phyloP scores from a whole-genome alignment of 352 stramenopile species.

The Phytophthora cactorum region DNA sequence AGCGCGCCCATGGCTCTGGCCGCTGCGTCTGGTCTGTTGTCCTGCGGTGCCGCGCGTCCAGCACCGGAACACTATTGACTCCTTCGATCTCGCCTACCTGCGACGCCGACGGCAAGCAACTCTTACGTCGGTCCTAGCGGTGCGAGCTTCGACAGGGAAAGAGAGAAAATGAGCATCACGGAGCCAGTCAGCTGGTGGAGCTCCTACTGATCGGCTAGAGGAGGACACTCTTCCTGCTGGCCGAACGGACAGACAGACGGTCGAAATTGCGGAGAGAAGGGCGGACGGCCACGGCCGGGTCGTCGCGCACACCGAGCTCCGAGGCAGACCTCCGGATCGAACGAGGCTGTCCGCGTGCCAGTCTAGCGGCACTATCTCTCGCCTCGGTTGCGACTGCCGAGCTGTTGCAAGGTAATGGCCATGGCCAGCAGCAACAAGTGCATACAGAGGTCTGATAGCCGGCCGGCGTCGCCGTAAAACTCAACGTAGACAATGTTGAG shows the following conservation, averaged over 20 bases:
- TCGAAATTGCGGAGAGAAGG: slow-evolving; percentile 34
- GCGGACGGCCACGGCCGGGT: slow-evolving; percentile 10
- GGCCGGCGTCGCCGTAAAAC: background rate
- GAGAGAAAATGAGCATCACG: slow-evolving; percentile 47
- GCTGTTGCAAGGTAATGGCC: slow-evolving; percentile 4
- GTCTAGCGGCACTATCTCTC: slow-evolving; percentile 33
- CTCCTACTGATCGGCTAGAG: slow-evolving; percentile 35
- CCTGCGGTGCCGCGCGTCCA: slow-evolving; percentile 14
- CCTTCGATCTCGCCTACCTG: slow-evolving; percentile 1
- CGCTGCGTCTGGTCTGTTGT: slow-evolving; percentile 29
- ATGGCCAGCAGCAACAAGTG: background rate
- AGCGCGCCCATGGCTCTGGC: slow-evolving; percentile 29
- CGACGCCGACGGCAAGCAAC: slow-evolving; percentile 3
- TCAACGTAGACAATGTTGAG: background rate
- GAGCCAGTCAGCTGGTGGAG: slow-evolving; percentile 45
- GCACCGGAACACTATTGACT: slow-evolving; percentile 19
- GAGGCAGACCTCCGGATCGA: slow-evolving; percentile 26
- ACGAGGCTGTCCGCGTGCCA: slow-evolving; percentile 10
- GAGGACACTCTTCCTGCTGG: slow-evolving; percentile 35
- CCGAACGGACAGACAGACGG: slow-evolving; percentile 25
- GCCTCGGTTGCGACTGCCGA: slow-evolving; percentile 17
- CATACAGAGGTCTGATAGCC: slow-evolving; percentile 1
- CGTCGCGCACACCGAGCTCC: slow-evolving; percentile 21
- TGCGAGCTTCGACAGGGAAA: slow-evolving; percentile 36
- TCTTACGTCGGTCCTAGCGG: slow-evolving; percentile 1